A percentile compares a stretch with the other conserved stretches of the same genome.
These are phyloP conservation scores for Quercus rubra DNA, from an alignment of 306 rosid genomes.

Conservation along the genomic window DNA sequence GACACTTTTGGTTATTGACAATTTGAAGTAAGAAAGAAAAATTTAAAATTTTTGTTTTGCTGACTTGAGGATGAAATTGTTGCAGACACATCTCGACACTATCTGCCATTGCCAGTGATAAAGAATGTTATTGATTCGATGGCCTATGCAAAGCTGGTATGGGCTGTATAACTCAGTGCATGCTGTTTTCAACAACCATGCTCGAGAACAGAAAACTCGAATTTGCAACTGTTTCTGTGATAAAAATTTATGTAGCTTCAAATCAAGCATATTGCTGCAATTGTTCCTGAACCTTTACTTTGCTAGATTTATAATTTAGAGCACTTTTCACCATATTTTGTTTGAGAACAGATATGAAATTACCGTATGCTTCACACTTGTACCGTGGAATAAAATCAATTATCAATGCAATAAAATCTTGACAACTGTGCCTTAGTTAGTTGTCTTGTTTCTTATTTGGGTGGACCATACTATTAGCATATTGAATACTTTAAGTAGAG, in stretches of 20 bases:
- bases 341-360: background rate
- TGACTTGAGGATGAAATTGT: conserved; percentile 4
- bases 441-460: background rate
- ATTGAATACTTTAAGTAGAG: background rate
- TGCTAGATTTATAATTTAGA: background rate
- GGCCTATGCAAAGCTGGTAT: conserved; percentile 45
- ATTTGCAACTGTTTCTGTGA: background rate
- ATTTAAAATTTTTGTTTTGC: background rate
- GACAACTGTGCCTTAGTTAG: background rate
- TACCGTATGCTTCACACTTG: background rate
- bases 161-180: background rate
- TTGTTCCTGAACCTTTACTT: background rate
- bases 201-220: background rate
- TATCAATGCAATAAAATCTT: background rate
- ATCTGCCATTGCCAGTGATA: conserved; percentile 38
- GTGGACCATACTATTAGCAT: background rate
- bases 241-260: background rate
- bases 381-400: background rate
- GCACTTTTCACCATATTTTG: background rate
- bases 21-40: background rate
- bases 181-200: background rate
- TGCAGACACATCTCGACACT: conserved; percentile 46
- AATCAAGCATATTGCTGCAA: background rate
- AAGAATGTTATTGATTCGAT: conserved; percentile 45
- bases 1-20: background rate